phyloP scores from a whole-genome alignment of 2,329 filamentous ascomycete species.

The Raffaelea albimanens region DNA sequence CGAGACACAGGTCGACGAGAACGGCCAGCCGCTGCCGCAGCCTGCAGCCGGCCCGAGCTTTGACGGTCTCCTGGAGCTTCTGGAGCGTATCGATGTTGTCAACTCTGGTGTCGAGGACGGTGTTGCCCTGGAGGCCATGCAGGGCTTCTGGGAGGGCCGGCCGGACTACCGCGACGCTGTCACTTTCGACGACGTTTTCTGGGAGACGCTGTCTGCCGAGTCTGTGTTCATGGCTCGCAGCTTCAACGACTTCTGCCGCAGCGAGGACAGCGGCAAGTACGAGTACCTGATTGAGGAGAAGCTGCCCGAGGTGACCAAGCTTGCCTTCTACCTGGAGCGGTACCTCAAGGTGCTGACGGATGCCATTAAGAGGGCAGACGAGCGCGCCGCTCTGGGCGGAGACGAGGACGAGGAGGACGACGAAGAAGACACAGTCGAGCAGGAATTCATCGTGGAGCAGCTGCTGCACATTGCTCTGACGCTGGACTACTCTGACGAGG shows the following conservation, averaged over 20 bases:
- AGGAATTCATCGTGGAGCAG: constrained; percentile 94
- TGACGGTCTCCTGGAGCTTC: constrained; percentile 77
- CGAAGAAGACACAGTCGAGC: constrained; percentile 76
- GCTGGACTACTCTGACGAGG: constrained; percentile 95
- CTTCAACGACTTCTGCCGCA: constrained; percentile 87
- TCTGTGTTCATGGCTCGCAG: constrained; percentile 83
- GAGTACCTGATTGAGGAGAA: constrained; percentile 79
- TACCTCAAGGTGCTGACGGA: constrained; percentile 65
- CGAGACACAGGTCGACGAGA: constrained; percentile 24
- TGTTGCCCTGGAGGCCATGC: constrained; percentile 89
- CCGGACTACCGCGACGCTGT: constrained; percentile 71
- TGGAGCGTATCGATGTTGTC: constrained; percentile 89
- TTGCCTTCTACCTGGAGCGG: constrained; percentile 77
- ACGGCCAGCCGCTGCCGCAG: constrained; percentile 44
- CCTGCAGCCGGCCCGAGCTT: constrained; percentile 49
- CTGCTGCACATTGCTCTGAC: constrained; percentile 85
- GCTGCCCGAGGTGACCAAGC: constrained; percentile 84
- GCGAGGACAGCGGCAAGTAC: constrained; percentile 63
- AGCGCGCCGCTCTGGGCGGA: constrained; percentile 34
- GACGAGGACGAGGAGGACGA: constrained; percentile 56
- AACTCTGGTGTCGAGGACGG: constrained; percentile 85
- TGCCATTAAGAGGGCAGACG: constrained; percentile 46
- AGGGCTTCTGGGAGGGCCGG: constrained; percentile 88
- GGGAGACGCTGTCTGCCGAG: constrained; percentile 74
- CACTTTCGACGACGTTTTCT: constrained; percentile 64